These are phyloP conservation scores for Hypoxylon rubiginosum DNA, from an alignment of 2,329 filamentous ascomycete genomes.

Conservation along the genomic window DNA sequence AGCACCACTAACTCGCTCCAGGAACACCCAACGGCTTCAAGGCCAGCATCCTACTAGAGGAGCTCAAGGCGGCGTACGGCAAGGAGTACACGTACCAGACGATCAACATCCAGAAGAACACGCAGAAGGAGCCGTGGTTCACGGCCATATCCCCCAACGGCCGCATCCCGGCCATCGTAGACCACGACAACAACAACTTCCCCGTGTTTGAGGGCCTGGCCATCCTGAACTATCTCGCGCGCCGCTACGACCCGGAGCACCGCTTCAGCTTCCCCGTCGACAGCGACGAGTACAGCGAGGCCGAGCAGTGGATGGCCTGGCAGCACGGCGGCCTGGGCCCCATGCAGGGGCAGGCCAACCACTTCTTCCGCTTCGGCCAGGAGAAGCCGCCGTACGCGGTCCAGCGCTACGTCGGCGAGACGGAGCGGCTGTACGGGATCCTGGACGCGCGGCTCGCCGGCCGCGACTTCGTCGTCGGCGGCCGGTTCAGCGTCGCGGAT, in stretches of 20 bases:
- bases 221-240: conserved; percentile 80
- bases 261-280: conserved; percentile 71
- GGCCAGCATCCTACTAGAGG: conserved; percentile 72
- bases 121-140: conserved; percentile 78
- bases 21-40: conserved; percentile 70
- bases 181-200: conserved; percentile 73
- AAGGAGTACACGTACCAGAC: conserved; percentile 69
- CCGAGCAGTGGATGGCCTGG: conserved; percentile 75
- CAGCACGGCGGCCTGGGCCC: conserved; percentile 82
- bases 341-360: conserved; percentile 80
- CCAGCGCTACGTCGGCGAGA: conserved; percentile 82
- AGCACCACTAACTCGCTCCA: conserved; percentile 27
- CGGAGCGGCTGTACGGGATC: conserved; percentile 78
- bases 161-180: conserved; percentile 74
- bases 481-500: conserved; percentile 76
- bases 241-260: conserved; percentile 78
- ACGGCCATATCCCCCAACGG: conserved; percentile 74
- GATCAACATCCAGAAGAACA: conserved; percentile 72
- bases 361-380: conserved; percentile 77
- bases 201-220: conserved; percentile 80
- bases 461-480: conserved; percentile 68
- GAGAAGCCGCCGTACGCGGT: conserved; percentile 79
- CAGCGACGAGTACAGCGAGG: conserved; percentile 55
- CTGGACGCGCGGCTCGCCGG: conserved; percentile 73
- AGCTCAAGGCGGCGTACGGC: conserved; percentile 75